phyloP scores from a whole-genome alignment of 768 basidiomycete genomes.

The Calocera viscosa region DNA sequence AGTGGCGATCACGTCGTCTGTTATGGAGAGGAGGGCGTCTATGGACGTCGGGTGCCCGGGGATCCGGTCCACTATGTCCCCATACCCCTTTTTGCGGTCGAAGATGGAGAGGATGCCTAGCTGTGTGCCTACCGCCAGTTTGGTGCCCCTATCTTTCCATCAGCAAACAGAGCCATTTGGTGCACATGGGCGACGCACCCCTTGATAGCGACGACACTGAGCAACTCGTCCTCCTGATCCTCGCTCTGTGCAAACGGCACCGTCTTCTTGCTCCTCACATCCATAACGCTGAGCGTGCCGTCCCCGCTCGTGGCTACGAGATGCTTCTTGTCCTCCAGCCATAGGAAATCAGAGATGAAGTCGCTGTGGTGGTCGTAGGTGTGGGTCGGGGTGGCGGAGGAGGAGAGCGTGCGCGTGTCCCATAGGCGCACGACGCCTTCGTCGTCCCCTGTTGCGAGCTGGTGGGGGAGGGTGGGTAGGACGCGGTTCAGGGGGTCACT shows the following conservation, averaged over 20 bases:
- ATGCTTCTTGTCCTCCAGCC: conserved; percentile 71
- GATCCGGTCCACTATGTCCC: conserved; percentile 81
- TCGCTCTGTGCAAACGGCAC: conserved; percentile 77
- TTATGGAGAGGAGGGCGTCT: conserved; percentile 62
- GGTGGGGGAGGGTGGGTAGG: conserved; percentile 51
- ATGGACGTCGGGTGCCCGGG: conserved; percentile 90
- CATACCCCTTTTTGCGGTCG: conserved; percentile 77
- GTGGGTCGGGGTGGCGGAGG: conserved; percentile 50
- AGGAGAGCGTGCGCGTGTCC: conserved; percentile 26
- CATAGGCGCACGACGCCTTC: conserved; percentile 84
- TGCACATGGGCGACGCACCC: conserved; percentile 34
- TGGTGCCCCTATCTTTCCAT: conserved; percentile 39
- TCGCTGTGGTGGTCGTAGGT: conserved; percentile 81
- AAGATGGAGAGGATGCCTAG: conserved; percentile 81
- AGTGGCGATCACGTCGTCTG: conserved; percentile 61
- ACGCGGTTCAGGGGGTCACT: conserved; percentile 83
- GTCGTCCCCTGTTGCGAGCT: conserved; percentile 81
- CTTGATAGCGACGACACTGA: conserved; percentile 77
- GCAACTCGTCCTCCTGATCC: conserved; percentile 89
- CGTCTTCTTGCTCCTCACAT: conserved; percentile 68
- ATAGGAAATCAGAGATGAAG: conserved; percentile 86
- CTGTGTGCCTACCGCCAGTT: conserved; percentile 80
- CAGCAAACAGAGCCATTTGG: background rate
- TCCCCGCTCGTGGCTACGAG: conserved; percentile 86
- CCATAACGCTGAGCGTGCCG: conserved; percentile 84